Conservation (phyloP, 495 filamentous ascomycete species). For the Hyaloscypha bicolor region DNA sequence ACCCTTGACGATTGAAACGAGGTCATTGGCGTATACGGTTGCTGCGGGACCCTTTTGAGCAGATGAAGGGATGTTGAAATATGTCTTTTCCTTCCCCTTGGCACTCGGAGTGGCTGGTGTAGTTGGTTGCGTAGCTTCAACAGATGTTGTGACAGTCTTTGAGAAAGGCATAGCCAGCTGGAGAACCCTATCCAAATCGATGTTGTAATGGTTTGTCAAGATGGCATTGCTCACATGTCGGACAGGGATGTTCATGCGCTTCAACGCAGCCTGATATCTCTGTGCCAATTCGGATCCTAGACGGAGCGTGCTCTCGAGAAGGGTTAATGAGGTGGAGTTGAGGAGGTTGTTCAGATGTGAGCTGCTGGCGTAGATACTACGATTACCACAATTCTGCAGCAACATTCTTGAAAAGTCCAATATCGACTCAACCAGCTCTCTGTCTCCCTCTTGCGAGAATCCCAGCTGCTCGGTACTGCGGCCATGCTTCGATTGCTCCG, state of each 20-base stretch:
- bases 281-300: constrained; percentile 83
- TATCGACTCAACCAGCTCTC: constrained; percentile 74
- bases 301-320: constrained; percentile 74
- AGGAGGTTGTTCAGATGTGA: constrained; percentile 81
- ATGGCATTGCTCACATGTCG: constrained; percentile 69
- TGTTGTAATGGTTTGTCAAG: constrained; percentile 87
- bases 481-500: background rate
- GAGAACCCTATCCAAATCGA: constrained; percentile 86
- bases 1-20: constrained; percentile 62
- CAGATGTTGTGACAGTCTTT: constrained; percentile 56
- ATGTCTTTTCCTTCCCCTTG: constrained; percentile 75
- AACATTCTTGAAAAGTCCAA: constrained; percentile 84
- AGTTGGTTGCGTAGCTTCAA: constrained; percentile 45
- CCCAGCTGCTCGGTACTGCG: constrained; percentile 52
- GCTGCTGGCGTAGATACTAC: constrained; percentile 94
- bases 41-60: constrained; percentile 43
- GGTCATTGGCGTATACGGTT: constrained; percentile 73
- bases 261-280: constrained; percentile 85
- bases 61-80: constrained; percentile 28
- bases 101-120: constrained; percentile 47
- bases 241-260: constrained; percentile 60
- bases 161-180: constrained; percentile 82
- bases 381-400: constrained; percentile 93
- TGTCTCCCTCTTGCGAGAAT: constrained; percentile 73
- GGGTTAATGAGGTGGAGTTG: constrained; percentile 77